A percentile compares a stretch with the other conserved stretches of the same genome.
Evolutionary conservation across 2,329 filamentous ascomycete species (phyloP).

Genomic region (Dothistroma septosporum): DNA sequence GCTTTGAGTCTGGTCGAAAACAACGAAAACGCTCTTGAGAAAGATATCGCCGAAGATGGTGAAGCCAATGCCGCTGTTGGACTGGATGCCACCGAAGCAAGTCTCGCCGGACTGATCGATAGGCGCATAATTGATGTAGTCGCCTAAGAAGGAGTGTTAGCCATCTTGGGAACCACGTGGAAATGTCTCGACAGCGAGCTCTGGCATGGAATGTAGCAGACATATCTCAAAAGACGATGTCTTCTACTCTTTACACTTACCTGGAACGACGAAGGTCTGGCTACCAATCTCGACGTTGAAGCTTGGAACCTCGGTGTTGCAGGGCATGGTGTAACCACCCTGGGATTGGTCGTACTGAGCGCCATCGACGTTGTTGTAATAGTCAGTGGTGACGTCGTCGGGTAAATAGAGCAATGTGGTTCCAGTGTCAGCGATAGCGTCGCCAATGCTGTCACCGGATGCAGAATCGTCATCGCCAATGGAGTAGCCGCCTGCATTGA

Average conservation of each 20-base stretch:
- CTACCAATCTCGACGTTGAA: conserved; percentile 52
- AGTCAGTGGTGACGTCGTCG: conserved; percentile 50
- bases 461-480: conserved; percentile 46
- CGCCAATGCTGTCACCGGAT: conserved; percentile 44
- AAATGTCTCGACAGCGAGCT: too few relatives aligned
- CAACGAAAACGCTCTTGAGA: conserved; percentile 71
- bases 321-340: conserved; percentile 56
- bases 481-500: conserved; percentile 54
- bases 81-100: conserved; percentile 77
- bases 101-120: conserved; percentile 35
- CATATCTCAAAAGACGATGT: too few relatives aligned
- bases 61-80: conserved; percentile 53
- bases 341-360: conserved; percentile 45
- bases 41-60: conserved; percentile 69
- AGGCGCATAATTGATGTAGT: conserved; percentile 53
- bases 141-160: too few relatives aligned
- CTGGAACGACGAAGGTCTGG: conserved; percentile 50
- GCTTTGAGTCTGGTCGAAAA: conserved; percentile 56
- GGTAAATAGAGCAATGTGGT: conserved; percentile 63
- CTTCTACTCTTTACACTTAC: conserved; percentile 26
- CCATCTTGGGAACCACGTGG: too few relatives aligned
- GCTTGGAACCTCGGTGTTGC: conserved; percentile 49
- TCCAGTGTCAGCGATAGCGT: conserved; percentile 65
- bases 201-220: too few relatives aligned
- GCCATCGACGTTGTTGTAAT: conserved; percentile 57